Evolutionary conservation across 164 flowering plant genomes (phyloP).

Genomic region (Kingdonia uniflora): DNA sequence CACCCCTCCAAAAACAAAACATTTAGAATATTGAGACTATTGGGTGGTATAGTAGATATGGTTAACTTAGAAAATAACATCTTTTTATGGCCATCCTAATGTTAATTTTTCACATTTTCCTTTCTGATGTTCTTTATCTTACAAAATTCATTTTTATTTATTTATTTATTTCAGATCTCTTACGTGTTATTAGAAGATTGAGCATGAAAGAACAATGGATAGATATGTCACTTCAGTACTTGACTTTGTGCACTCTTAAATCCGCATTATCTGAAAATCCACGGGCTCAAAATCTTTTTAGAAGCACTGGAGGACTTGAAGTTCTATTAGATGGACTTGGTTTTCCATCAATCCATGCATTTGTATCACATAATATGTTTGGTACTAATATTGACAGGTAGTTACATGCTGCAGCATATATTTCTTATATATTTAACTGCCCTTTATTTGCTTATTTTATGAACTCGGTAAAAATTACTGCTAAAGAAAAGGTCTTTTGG

Average conservation of each 20-base stretch:
- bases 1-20: too few species aligned
- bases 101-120: background rate
- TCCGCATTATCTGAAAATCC: conserved; percentile 66
- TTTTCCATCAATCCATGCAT: conserved; percentile 38
- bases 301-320: conserved; percentile 97
- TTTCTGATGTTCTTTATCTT: too few species aligned
- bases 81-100: background rate
- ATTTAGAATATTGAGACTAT: too few species aligned
- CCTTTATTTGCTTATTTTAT: too few species aligned
- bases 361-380: conserved; percentile 16
- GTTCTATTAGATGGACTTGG: conserved; percentile 90
- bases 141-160: too few species aligned
- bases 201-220: conserved; percentile 64
- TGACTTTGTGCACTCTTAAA: conserved; percentile 56
- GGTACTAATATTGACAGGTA: conserved; percentile 31
- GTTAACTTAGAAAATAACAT: too few species aligned
- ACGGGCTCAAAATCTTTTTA: conserved; percentile 93
- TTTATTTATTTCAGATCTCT: conserved; percentile 43
- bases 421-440: background rate
- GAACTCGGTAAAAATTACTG: background rate
- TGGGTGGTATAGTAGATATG: too few species aligned
- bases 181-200: conserved; percentile 80
- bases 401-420: background rate
- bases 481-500: too few species aligned
- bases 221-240: conserved; percentile 54